These are phyloP conservation scores for Monascus ruber DNA, from an alignment of 2,329 filamentous ascomycete genomes.

Conservation along the genomic window DNA sequence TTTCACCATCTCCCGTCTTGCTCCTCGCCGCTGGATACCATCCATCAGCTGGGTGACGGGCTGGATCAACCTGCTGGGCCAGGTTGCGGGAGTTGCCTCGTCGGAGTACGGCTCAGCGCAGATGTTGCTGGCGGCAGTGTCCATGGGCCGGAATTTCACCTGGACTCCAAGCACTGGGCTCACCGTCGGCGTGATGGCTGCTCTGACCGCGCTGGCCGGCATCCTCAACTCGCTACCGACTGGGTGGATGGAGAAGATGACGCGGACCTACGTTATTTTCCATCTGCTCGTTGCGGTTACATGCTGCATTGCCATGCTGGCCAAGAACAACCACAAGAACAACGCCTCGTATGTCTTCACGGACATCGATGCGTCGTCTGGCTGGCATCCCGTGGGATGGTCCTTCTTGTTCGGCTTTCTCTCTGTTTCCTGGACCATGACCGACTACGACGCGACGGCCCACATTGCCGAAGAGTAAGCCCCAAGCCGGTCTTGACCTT, in stretches of 20 bases:
- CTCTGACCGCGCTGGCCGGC: slow-evolving; percentile 41
- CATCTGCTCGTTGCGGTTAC: slow-evolving; percentile 43
- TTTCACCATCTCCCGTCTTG: slow-evolving; percentile 46
- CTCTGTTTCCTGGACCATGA: slow-evolving; percentile 51
- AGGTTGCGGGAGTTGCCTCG: slow-evolving; percentile 44
- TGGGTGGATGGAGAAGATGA: slow-evolving; percentile 48
- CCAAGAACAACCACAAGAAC: slow-evolving; percentile 41
- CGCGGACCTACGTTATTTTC: slow-evolving; percentile 47
- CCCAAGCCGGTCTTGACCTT: too few species aligned
- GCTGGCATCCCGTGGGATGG: slow-evolving; percentile 45
- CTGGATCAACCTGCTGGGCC: slow-evolving; percentile 43
- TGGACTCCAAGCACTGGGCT: slow-evolving; percentile 37
- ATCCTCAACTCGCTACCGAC: slow-evolving; percentile 46
- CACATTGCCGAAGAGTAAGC: slow-evolving; percentile 40
- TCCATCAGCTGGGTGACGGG: slow-evolving; percentile 39
- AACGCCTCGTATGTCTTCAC: slow-evolving; percentile 45
- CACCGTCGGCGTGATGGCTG: slow-evolving; percentile 46
- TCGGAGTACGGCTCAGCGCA: slow-evolving; percentile 48
- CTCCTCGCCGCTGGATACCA: slow-evolving; percentile 37
- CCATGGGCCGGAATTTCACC: slow-evolving; percentile 38
- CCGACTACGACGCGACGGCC: slow-evolving; percentile 39
- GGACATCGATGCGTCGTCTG: slow-evolving; percentile 39
- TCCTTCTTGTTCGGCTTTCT: slow-evolving; percentile 51
- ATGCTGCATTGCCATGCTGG: slow-evolving; percentile 42
- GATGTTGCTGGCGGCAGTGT: slow-evolving; percentile 45